Percentiles rank a stretch among this genome's conserved stretches.
Evolutionary conservation across 768 basidiomycete species (phyloP).

Genomic region (Suillus subalutaceus): DNA sequence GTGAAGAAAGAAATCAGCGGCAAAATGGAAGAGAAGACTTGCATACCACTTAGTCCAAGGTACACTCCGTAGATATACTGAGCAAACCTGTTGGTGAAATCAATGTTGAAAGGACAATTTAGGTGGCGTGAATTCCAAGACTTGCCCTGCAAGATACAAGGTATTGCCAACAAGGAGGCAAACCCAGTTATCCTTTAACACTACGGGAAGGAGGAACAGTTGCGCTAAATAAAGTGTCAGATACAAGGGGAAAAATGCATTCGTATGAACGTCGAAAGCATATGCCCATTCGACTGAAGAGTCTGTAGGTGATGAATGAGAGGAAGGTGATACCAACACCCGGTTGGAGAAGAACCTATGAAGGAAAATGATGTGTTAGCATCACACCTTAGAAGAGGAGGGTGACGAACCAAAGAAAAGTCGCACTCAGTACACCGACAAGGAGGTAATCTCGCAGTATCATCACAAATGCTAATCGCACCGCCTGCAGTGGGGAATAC

Average conservation of each 20-base stretch:
- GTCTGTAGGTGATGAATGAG: constrained; percentile 71
- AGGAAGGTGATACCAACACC: constrained; percentile 68
- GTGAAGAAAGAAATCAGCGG: constrained; percentile 20
- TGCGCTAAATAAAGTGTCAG: constrained; percentile 89
- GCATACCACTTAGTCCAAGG: constrained; percentile 77
- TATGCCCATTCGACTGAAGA: constrained; percentile 89
- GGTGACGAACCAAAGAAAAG: constrained; percentile 67
- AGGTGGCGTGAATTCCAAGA: constrained; percentile 2
- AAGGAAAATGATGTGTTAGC: constrained; percentile 19
- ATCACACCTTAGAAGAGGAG: constrained; percentile 11
- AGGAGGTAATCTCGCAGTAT: constrained; percentile 87
- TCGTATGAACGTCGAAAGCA: constrained; percentile 96
- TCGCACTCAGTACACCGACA: constrained; percentile 73
- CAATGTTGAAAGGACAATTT: constrained; percentile 13
- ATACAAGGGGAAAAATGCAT: constrained; percentile 94
- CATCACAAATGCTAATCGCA: constrained; percentile 78
- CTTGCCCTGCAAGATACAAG: constrained; percentile 68
- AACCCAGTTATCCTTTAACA: constrained; percentile 89
- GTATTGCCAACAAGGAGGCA: constrained; percentile 94
- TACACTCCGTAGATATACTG: constrained; percentile 94
- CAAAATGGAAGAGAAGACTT: constrained; percentile 12
- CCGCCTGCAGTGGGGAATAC: constrained; percentile 52
- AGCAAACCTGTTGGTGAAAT: constrained; percentile 55
- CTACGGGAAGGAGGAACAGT: constrained; percentile 80
- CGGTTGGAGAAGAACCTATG: constrained; percentile 71